A percentile compares a stretch with the other conserved stretches of the same genome.
Conservation (phyloP, 805 yeast genomes). For the Lachancea sp. region DNA sequence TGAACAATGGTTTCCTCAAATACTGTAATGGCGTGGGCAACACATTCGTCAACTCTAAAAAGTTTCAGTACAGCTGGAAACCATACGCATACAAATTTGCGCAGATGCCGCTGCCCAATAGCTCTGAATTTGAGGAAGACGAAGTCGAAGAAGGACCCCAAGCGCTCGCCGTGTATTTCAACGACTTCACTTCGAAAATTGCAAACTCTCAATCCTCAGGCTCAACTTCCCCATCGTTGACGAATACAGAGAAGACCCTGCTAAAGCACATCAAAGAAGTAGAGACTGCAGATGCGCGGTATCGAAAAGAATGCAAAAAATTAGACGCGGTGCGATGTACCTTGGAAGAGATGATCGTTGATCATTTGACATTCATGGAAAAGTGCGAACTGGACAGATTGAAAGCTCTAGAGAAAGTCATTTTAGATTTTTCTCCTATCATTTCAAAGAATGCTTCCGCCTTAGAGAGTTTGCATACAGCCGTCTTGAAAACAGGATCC, state of each 20-base stretch:
- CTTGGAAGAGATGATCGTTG: slow-evolving; percentile 65
- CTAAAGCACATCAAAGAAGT: slow-evolving; percentile 52
- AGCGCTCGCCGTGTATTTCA: slow-evolving; percentile 12
- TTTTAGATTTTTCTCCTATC: slow-evolving; percentile 63
- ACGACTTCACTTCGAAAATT: slow-evolving; percentile 12
- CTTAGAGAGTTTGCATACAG: slow-evolving; percentile 54
- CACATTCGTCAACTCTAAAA: slow-evolving; percentile 69
- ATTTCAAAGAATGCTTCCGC: slow-evolving; percentile 54
- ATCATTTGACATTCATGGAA: slow-evolving; percentile 71
- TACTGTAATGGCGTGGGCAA: slow-evolving; percentile 53
- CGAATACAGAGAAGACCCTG: slow-evolving; percentile 33
- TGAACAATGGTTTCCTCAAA: slow-evolving; percentile 53
- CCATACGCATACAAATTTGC: slow-evolving; percentile 57
- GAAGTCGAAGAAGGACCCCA: slow-evolving; percentile 1
- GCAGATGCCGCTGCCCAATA: slow-evolving; percentile 27
- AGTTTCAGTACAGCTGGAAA: slow-evolving; percentile 76
- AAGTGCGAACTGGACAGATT: slow-evolving; percentile 75
- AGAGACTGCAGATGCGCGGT: slow-evolving; percentile 48
- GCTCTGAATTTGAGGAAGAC: neutral
- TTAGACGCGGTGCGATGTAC: slow-evolving; percentile 65
- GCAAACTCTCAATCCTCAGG: neutral
- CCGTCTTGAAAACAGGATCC: slow-evolving; percentile 58
- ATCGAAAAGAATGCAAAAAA: slow-evolving; percentile 47
- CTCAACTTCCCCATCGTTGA: slow-evolving; percentile 2
- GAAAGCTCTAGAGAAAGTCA: slow-evolving; percentile 67